Conservation (phyloP, 768 basidiomycete species). For the Termitomyces sp. region DNA sequence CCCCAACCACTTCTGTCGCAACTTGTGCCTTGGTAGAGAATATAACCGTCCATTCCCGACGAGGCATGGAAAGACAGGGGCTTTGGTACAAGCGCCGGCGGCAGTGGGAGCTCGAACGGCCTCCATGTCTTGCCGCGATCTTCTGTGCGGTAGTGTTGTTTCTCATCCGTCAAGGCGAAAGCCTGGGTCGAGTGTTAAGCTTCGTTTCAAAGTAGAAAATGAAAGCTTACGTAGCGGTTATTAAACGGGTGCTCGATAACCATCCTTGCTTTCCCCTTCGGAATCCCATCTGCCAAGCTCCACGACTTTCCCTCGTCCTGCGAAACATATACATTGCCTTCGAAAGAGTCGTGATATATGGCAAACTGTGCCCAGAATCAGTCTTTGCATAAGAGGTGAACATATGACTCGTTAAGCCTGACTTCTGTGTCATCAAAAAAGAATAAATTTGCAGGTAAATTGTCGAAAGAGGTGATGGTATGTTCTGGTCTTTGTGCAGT, state of each 20-base stretch:
- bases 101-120: slow-evolving; percentile 61
- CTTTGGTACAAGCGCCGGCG: slow-evolving; percentile 50
- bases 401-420: slow-evolving; percentile 23
- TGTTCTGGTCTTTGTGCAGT: slow-evolving; percentile 44
- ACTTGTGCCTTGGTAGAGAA: slow-evolving; percentile 72
- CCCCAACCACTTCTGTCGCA: slow-evolving; percentile 57
- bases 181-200: slow-evolving; percentile 46
- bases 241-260: slow-evolving; percentile 87
- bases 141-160: slow-evolving; percentile 79
- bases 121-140: slow-evolving; percentile 89
- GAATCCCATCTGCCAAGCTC: slow-evolving; percentile 46
- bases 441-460: slow-evolving; percentile 71
- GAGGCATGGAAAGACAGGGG: slow-evolving; percentile 88
- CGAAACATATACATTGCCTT: slow-evolving; percentile 72
- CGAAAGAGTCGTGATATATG: slow-evolving; percentile 75
- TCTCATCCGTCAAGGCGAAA: slow-evolving; percentile 75
- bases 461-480: slow-evolving; percentile 51
- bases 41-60: slow-evolving; percentile 64
- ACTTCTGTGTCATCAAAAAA: slow-evolving; percentile 95
- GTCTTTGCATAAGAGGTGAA: background rate
- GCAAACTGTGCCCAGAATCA: slow-evolving; percentile 34
- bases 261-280: slow-evolving; percentile 53
- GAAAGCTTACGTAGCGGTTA: slow-evolving; percentile 57
- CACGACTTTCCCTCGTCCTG: slow-evolving; percentile 81
- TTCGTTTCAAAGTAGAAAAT: background rate